Conservation (phyloP, 305 asterid genomes). For the Solanum hybrid region DNA sequence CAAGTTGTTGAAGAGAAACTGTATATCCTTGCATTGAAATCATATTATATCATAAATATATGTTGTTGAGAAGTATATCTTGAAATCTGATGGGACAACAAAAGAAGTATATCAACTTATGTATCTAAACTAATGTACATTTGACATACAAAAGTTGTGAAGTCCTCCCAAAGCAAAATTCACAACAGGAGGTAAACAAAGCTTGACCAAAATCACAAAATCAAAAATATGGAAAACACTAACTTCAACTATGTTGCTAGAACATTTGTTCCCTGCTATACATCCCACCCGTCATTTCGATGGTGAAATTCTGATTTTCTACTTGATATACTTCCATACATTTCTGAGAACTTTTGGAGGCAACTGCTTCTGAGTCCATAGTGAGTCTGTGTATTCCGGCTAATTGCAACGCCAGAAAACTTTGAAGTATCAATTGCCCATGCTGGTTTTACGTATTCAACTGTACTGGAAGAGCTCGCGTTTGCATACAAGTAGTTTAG, state of each 20-base stretch:
- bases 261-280: constrained; percentile 25
- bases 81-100: background rate
- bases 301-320: constrained; percentile 49
- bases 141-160: constrained; percentile 3
- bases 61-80: background rate
- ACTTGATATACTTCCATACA: constrained; percentile 53
- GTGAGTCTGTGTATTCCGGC: constrained; percentile 79
- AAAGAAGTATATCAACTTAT: background rate
- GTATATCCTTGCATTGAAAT: background rate
- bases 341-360: constrained; percentile 40
- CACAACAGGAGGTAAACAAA: constrained; percentile 1
- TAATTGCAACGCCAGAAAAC: constrained; percentile 79
- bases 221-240: constrained; percentile 1
- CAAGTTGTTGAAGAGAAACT: background rate
- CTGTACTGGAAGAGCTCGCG: constrained; percentile 36
- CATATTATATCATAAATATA: background rate
- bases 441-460: constrained; percentile 69
- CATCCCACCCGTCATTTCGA: constrained; percentile 94
- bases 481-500: constrained; percentile 83
- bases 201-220: background rate
- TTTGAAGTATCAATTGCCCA: constrained; percentile 86
- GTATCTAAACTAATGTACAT: constrained; percentile 7
- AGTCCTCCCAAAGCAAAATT: constrained; percentile 5
- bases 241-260: background rate
- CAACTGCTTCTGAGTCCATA: constrained; percentile 72